phyloP scores from a whole-genome alignment of 768 basidiomycete genomes.

The Suillus occidentalis region DNA sequence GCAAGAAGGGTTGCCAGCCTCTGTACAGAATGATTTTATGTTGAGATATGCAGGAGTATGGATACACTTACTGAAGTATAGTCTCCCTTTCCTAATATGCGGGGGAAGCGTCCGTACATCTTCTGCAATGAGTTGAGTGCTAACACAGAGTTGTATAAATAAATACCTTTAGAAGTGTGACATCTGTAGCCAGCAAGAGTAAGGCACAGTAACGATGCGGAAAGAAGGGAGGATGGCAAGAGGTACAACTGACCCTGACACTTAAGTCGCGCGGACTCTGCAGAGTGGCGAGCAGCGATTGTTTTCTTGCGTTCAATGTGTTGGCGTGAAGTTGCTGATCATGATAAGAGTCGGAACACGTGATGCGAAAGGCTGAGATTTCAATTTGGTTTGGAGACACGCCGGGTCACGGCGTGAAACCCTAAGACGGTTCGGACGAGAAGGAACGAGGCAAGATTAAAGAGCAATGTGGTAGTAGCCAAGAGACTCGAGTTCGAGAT shows the following conservation, averaged over 20 bases:
- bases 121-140: constrained; percentile 82
- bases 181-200: constrained; percentile 77
- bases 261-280: constrained; percentile 26
- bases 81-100: constrained; percentile 92
- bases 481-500: too few species aligned
- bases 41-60: background rate
- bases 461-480: too few species aligned
- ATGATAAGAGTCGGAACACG: too few species aligned
- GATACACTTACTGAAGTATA: constrained; percentile 60
- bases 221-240: background rate
- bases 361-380: too few species aligned
- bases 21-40: constrained; percentile 40
- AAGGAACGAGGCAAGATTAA: too few species aligned
- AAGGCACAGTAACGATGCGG: background rate
- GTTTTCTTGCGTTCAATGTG: too few species aligned
- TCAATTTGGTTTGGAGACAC: too few species aligned
- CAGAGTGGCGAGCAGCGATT: too few species aligned
- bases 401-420: too few species aligned
- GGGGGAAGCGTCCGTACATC: constrained; percentile 85
- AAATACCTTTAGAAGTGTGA: constrained; percentile 83
- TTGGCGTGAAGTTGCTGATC: too few species aligned
- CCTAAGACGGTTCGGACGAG: too few species aligned
- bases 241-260: constrained; percentile 66
- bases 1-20: constrained; percentile 73
- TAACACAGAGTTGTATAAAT: constrained; percentile 75